Base-by-base conservation (phyloP, 225 moss, liverwort and hornwort species). In the Rhytidiadelphus loreus region DNA sequence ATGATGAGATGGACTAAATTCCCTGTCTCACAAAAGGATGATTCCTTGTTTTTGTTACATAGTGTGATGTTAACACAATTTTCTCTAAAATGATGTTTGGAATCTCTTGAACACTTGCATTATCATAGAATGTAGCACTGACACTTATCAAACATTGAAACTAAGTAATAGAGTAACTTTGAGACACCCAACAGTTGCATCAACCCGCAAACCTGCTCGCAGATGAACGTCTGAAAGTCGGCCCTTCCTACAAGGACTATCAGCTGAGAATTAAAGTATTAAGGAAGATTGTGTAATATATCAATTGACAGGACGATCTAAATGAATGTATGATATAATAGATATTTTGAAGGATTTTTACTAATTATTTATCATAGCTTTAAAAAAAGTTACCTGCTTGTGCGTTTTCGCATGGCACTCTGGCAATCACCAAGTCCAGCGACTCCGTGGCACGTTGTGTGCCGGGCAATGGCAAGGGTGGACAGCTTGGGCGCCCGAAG, bases 381-480 rank as follows among this genome's bases (percentile, higher is more conserved):
- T 22, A 0, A 0, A 4, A 22, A 43, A 29, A 7, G 12, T 1
- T 14, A 76, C 35, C 79, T 79, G 57, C 39, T 78, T n/a, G 56
- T n/a, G 57, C 39, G 8, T 57, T 57, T 79, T 2, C 18, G 23
- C 95, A 95, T 7, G 92, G 93, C 24, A 90, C 86, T 85, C 78
- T 91, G 48, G 87, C 92, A 44, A 95, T 82, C 41, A 95, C 88
- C 25, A 91, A 90, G 62, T 95, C 87, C 22, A 94, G 91, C 16
- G 52, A 4, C 46, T 66, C 83, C 2, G 77, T n/a, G 17, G 86
- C 66, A 13, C 11, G 5, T 9, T 79, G 63, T 32, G 74, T 62
- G 16, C 86, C 65, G 5, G 95, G 92, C 84, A 95, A 86, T 9
- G 93, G 95, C 43, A 95, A 86, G 48, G 60, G 78, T 25, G 91